Evolutionary conservation across 1,284 basidiomycete species (phyloP).

Genomic region (Cutaneotrichosporon arboriforme): DNA sequence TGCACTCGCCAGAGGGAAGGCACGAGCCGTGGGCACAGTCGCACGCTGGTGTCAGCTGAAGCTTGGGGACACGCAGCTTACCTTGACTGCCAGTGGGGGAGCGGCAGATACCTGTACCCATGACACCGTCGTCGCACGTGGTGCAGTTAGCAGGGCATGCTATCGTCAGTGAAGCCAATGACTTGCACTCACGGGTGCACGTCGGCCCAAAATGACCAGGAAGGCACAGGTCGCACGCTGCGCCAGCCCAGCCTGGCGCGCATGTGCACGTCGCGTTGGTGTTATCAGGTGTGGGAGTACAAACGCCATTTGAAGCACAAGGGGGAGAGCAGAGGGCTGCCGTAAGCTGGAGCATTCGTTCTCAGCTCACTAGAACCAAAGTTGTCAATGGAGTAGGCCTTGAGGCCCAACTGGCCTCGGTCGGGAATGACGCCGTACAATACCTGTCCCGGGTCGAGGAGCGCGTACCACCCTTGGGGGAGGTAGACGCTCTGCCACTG

Average conservation of each 20-base stretch:
- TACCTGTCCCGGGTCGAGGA: conserved; percentile 24
- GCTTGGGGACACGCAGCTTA: conserved; percentile 14
- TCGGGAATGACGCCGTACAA: conserved; percentile 35
- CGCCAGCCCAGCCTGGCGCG: conserved; percentile 31
- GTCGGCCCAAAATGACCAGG: conserved; percentile 37
- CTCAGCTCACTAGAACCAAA: conserved; percentile 2
- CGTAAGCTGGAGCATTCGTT: not conserved
- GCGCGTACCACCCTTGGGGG: conserved; percentile 32
- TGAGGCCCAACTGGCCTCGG: conserved; percentile 14
- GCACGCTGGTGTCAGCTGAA: conserved; percentile 34
- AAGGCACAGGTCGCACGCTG: conserved; percentile 34
- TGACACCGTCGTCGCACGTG: conserved; percentile 46
- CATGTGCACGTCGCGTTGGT: conserved; percentile 24
- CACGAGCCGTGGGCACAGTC: conserved; percentile 49
- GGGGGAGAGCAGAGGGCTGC: conserved; percentile 30
- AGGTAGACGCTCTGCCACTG: conserved; percentile 25
- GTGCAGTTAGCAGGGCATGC: conserved; percentile 39
- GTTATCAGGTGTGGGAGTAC: conserved; percentile 7
- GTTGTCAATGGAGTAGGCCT: not conserved
- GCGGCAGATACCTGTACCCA: conserved; percentile 46
- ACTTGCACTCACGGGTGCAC: conserved; percentile 31
- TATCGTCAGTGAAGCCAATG: conserved; percentile 6
- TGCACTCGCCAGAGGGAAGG: conserved; percentile 31
- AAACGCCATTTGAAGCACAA: conserved; percentile 31
- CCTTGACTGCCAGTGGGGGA: conserved; percentile 20